Evolutionary conservation across 805 yeast species (phyloP).

Genomic region (Cyberlindnera meyerae): DNA sequence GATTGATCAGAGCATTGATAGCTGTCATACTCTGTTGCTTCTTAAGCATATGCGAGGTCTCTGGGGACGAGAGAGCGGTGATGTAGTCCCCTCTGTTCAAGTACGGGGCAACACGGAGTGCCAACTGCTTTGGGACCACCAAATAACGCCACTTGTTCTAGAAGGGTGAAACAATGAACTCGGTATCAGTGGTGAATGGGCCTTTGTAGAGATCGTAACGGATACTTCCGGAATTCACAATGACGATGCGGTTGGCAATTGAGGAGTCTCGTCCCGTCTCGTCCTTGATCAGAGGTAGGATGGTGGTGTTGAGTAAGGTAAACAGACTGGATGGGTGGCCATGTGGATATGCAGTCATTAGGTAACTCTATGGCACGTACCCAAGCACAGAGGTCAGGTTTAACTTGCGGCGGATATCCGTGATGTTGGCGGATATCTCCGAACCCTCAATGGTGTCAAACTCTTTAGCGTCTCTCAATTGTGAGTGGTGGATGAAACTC

Average conservation of each 20-base stretch:
- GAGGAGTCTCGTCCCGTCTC: constrained; percentile 15
- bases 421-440: constrained; percentile 41
- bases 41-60: constrained; percentile 1
- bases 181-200: constrained; percentile 72
- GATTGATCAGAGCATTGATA: constrained; percentile 1
- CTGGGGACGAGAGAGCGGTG: constrained; percentile 16
- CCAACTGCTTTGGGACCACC: constrained; percentile 53
- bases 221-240: constrained; percentile 83
- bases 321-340: constrained; percentile 54
- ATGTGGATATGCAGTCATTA: constrained; percentile 62
- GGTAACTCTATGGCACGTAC: constrained; percentile 59
- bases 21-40: neutral
- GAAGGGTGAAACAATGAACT: constrained; percentile 82
- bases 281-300: constrained; percentile 44
- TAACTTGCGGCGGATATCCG: constrained; percentile 40
- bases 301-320: constrained; percentile 49
- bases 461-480: constrained; percentile 13
- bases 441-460: constrained; percentile 57
- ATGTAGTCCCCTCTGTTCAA: constrained; percentile 57
- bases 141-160: constrained; percentile 72
- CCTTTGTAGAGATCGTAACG: constrained; percentile 86
- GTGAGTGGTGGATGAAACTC: constrained; percentile 64
- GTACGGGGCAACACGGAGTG: constrained; percentile 45
- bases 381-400: constrained; percentile 57
- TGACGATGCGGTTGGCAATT: constrained; percentile 41